Evolutionary conservation across 179 eudicot species (phyloP).

Genomic region (Silene noctiflora): DNA sequence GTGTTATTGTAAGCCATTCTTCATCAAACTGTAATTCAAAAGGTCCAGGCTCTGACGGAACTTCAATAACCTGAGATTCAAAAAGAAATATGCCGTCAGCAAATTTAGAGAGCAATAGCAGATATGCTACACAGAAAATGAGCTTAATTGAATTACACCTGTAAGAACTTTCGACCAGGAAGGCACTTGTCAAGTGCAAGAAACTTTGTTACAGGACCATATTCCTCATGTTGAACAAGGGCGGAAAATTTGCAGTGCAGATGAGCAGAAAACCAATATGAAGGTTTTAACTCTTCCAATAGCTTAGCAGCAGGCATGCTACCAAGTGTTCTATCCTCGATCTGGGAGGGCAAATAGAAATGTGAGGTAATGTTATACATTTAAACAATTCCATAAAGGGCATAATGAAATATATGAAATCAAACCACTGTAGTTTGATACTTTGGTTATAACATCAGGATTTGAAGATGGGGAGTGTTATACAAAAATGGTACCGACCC

Average conservation of each 20-base stretch:
- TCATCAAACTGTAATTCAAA: constrained; percentile 79
- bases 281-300: constrained; percentile 72
- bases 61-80: constrained; percentile 57
- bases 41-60: constrained; percentile 80
- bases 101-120: constrained; percentile 14
- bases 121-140: constrained; percentile 7
- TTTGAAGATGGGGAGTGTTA: no score
- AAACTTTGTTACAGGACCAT: constrained; percentile 72
- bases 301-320: constrained; percentile 86
- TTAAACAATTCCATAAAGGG: neutral
- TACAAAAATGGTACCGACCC: no score
- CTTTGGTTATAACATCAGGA: constrained; percentile 9
- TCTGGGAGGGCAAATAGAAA: constrained; percentile 35
- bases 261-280: constrained; percentile 97
- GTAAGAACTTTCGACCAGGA: constrained; percentile 76
- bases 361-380: constrained; percentile 3
- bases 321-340: constrained; percentile 68
- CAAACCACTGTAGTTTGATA: neutral
- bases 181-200: constrained; percentile 99
- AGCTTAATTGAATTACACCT: constrained; percentile 38
- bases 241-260: constrained; percentile 93
- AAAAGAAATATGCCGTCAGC: neutral
- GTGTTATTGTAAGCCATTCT: constrained; percentile 95
- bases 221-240: constrained; percentile 71
- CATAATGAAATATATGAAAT: neutral